Percentiles rank a stretch among this genome's conserved stretches.
phyloP scores from a whole-genome alignment of 148 eudicot genomes.

The Dianthus caryophyllus region DNA sequence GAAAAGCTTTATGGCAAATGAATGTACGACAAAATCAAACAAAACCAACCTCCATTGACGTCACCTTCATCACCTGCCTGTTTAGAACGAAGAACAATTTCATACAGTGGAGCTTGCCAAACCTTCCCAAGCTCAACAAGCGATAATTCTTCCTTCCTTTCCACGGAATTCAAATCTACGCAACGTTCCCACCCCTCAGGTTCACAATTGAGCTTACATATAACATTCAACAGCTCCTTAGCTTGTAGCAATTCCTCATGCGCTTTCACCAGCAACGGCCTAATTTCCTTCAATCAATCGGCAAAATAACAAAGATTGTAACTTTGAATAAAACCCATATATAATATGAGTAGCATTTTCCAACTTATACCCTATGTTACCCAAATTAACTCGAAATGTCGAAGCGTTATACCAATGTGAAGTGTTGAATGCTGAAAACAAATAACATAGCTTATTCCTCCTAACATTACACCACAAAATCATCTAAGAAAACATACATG shows the following conservation, averaged over 20 bases:
- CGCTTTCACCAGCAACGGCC: constrained; percentile 57
- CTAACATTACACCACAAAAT: too few relatives aligned
- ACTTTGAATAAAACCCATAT: background rate
- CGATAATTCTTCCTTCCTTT: constrained; percentile 27
- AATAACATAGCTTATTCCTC: too few relatives aligned
- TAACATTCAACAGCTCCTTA: constrained; percentile 39
- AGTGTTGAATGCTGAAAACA: too few relatives aligned
- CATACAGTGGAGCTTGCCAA: constrained; percentile 74
- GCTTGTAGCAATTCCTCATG: constrained; percentile 54
- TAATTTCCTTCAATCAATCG: constrained; percentile 53
- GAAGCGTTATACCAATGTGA: too few relatives aligned
- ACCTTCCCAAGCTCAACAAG: constrained; percentile 62
- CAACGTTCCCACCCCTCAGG: constrained; percentile 29
- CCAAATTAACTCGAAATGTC: too few relatives aligned
- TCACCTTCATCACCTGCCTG: constrained; percentile 7
- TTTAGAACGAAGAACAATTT: constrained; percentile 43
- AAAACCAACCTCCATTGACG: constrained; percentile 35
- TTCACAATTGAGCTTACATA: constrained; percentile 49
- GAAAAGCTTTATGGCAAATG: background rate
- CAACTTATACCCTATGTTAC: too few relatives aligned
- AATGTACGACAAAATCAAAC: background rate
- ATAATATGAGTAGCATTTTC: background rate
- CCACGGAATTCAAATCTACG: constrained; percentile 18
- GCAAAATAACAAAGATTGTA: background rate
- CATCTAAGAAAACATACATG: too few relatives aligned